Base-by-base conservation (phyloP, 208 protist species). In the Endotrypanum monterogeii region DNA sequence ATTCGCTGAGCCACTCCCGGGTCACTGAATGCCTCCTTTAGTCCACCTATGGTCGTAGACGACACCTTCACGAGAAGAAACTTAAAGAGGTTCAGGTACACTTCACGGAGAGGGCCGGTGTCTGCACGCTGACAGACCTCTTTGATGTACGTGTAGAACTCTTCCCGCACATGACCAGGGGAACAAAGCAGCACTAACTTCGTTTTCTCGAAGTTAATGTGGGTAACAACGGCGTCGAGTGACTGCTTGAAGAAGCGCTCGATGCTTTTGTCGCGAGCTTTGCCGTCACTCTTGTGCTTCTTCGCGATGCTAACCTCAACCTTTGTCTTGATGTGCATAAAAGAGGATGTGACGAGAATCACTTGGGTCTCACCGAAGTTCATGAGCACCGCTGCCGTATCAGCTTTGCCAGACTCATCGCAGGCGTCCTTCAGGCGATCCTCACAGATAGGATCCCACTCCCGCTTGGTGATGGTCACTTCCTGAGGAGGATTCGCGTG, bases 381-480 rank as follows among this genome's bases (percentile, higher is more conserved):
- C 94, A 99, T 98, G 30, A 99, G 83, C n/a, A 99, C 82, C 2
- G 97, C 98, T 0, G 90, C 98, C 4, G 98, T 93, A 74, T 99
- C 97, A 0, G 94, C 87, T 62, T 83, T 86, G 6, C 75, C 80
- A 3, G 89, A 81, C 39, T 82, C 78, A 73, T 97, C 85, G 71
- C 91, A 96, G 5, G 89, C 92, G 50, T 97, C 88, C 57, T 89
- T 77, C 23, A 95, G 76, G 20, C 90, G 84, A 11, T 80, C 78
- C 28, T 87, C 83, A 7, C 68, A 60, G 39, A 96, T 74, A 0
- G 82, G 71, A 73, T 99, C 93, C 98, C 98, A 99, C 57, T 97
- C 86, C 48, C 81, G 44, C 82, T 99, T 99, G 0, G 80, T 80
- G 23, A 99, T 71, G 0, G 77, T 92, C 60, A 99, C 98, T 62